Percentiles rank a stretch among this genome's conserved stretches.
Evolutionary conservation across 2,329 filamentous ascomycete genomes (phyloP).

Genomic region (Pseudogymnoascus sp.): DNA sequence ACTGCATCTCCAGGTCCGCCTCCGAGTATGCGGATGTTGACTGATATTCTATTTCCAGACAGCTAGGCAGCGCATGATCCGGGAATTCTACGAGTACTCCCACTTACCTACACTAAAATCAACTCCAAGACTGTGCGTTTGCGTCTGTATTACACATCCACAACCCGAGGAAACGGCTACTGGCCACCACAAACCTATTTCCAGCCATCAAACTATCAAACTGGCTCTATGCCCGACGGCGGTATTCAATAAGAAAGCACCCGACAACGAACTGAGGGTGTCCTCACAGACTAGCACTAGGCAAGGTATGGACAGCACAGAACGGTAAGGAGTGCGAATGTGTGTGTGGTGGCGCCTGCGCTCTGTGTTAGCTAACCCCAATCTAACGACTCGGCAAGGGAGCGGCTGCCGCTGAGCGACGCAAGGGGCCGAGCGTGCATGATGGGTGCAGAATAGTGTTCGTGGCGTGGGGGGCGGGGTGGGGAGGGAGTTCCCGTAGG

Average conservation of each 20-base stretch:
- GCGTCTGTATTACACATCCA: background rate
- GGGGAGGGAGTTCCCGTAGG: no score
- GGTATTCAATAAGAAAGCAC: background rate
- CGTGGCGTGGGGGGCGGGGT: background rate
- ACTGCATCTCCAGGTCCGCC: background rate
- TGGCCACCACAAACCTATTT: background rate
- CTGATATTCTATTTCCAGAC: background rate
- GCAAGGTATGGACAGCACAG: background rate
- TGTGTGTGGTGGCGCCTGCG: background rate
- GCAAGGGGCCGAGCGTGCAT: constrained; percentile 4
- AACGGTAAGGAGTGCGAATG: background rate
- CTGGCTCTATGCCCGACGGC: background rate
- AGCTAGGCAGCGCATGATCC: background rate
- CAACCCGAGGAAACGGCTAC: background rate
- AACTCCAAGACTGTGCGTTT: background rate
- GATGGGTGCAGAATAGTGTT: background rate
- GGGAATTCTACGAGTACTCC: background rate
- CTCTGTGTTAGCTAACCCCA: background rate
- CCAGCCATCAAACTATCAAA: background rate
- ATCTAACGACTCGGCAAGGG: background rate
- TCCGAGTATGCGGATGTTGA: background rate
- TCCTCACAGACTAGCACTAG: background rate
- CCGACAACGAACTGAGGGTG: background rate
- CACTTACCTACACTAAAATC: background rate
- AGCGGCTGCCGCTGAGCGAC: background rate